Percentiles rank a stretch among this genome's conserved stretches.
These are phyloP conservation scores for Hypoxylon sp. DNA, from an alignment of 2,329 filamentous ascomycete genomes.

Conservation along the genomic window DNA sequence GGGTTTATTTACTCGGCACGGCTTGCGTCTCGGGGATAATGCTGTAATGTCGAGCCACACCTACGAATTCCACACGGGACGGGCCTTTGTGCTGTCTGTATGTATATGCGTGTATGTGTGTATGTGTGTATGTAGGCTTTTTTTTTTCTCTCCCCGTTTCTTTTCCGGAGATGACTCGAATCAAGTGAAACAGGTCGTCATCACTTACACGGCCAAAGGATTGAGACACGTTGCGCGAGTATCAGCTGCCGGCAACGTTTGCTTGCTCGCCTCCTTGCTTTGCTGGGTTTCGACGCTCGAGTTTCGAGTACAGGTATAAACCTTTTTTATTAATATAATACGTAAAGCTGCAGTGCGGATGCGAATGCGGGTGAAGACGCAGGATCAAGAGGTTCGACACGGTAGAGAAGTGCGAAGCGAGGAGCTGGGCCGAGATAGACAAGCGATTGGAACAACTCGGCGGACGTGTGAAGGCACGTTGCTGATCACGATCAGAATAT, in stretches of 20 bases:
- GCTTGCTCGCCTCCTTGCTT: no score
- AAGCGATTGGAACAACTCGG: slow-evolving; percentile 19
- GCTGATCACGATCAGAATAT: slow-evolving; percentile 22
- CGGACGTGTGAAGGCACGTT: slow-evolving; percentile 20
- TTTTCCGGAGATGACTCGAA: slow-evolving; percentile 8
- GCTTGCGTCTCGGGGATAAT: slow-evolving; percentile 2
- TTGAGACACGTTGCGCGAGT: slow-evolving; percentile 18
- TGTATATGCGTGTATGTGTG: no score
- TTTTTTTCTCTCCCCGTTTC: background rate
- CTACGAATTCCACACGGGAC: slow-evolving; percentile 6
- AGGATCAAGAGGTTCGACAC: slow-evolving; percentile 2
- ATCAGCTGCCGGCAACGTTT: slow-evolving; percentile 25
- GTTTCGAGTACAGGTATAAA: slow-evolving; percentile 25
- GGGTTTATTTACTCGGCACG: slow-evolving; percentile 13
- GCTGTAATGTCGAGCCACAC: slow-evolving; percentile 16
- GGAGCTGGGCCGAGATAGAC: slow-evolving; percentile 12
- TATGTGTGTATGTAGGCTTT: no score
- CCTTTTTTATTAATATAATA: slow-evolving; percentile 38
- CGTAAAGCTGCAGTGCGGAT: slow-evolving; percentile 27
- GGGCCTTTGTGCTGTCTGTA: background rate
- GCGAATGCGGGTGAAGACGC: background rate
- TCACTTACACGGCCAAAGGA: slow-evolving; percentile 38
- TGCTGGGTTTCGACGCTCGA: background rate
- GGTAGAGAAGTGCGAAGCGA: slow-evolving; percentile 26
- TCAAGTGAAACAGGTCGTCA: slow-evolving; percentile 25